Conservation (phyloP, 768 basidiomycete genomes). For the Mycena kentingensis region DNA sequence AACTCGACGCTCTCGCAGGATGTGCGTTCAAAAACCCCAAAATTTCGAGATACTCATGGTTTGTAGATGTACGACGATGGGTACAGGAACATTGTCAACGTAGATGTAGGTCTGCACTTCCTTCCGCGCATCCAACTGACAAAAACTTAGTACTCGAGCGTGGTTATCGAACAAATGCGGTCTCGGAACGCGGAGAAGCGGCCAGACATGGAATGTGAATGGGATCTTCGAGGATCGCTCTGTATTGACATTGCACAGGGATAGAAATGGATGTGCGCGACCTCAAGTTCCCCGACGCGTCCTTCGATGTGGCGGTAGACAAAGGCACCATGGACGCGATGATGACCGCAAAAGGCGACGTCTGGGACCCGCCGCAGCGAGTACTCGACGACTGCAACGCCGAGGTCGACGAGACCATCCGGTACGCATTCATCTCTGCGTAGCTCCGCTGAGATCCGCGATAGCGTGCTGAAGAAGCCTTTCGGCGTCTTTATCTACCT, state of each 20-base stretch:
- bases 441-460: background rate
- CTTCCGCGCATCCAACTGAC: background rate
- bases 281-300: constrained; percentile 57
- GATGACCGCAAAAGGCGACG: constrained; percentile 80
- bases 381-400: constrained; percentile 69
- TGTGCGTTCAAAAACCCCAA: constrained; percentile 40
- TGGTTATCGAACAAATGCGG: constrained; percentile 77
- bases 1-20: constrained; percentile 82
- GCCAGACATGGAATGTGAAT: constrained; percentile 71
- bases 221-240: background rate
- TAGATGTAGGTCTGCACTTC: constrained; percentile 55
- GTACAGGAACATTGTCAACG: constrained; percentile 77
- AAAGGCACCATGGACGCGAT: constrained; percentile 94
- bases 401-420: constrained; percentile 76
- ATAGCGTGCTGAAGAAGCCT: constrained; percentile 64
- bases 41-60: background rate
- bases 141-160: constrained; percentile 62
- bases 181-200: constrained; percentile 48
- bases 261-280: constrained; percentile 81
- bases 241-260: constrained; percentile 48
- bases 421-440: constrained; percentile 39
- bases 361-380: constrained; percentile 81
- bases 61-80: constrained; percentile 85
- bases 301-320: constrained; percentile 82
- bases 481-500: constrained; percentile 71